Percentiles rank a stretch among this genome's conserved stretches.
phyloP scores from a whole-genome alignment of 1,139 yeast genomes.

The Geotrichum europaeum region DNA sequence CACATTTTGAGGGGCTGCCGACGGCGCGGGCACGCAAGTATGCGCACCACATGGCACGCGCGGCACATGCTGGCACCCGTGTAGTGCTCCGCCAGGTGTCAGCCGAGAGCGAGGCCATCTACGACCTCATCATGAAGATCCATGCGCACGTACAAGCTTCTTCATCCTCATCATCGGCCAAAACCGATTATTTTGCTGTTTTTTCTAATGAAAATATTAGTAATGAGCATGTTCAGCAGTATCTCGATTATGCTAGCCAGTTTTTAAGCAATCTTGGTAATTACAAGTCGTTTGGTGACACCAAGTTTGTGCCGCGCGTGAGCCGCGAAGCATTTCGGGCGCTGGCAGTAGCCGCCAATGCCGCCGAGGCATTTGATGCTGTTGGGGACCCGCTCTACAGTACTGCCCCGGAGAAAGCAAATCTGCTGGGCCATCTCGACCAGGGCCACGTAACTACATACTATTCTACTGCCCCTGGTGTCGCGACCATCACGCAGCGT shows the following conservation, averaged over 20 bases:
- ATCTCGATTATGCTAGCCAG: constrained; percentile 75
- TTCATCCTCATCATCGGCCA: constrained; percentile 39
- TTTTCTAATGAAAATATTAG: background rate
- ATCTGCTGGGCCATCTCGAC: constrained; percentile 71
- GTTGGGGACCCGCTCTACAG: constrained; percentile 49
- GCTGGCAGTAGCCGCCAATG: constrained; percentile 24
- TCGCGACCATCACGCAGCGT: constrained; percentile 41
- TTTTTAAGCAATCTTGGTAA: constrained; percentile 78
- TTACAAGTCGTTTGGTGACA: constrained; percentile 85
- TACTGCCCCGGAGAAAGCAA: constrained; percentile 41
- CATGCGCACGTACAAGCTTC: constrained; percentile 47
- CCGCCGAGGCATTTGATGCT: constrained; percentile 39
- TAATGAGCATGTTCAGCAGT: constrained; percentile 33
- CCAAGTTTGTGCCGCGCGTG: constrained; percentile 69
- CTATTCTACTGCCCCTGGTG: constrained; percentile 41
- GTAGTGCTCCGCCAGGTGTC: constrained; percentile 77
- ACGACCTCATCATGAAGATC: constrained; percentile 56
- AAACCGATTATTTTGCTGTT: background rate
- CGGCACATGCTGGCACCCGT: constrained; percentile 76
- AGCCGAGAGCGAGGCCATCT: constrained; percentile 69
- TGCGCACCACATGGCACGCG: constrained; percentile 64
- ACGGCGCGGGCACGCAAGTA: constrained; percentile 53
- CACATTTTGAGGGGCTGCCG: constrained; percentile 44
- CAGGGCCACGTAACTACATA: constrained; percentile 70
- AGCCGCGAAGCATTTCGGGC: constrained; percentile 32